A percentile compares a stretch with the other conserved stretches of the same genome.
These are phyloP conservation scores for Rhodamnia rubescens DNA, from an alignment of 345 rosid genomes.

Conservation along the genomic window DNA sequence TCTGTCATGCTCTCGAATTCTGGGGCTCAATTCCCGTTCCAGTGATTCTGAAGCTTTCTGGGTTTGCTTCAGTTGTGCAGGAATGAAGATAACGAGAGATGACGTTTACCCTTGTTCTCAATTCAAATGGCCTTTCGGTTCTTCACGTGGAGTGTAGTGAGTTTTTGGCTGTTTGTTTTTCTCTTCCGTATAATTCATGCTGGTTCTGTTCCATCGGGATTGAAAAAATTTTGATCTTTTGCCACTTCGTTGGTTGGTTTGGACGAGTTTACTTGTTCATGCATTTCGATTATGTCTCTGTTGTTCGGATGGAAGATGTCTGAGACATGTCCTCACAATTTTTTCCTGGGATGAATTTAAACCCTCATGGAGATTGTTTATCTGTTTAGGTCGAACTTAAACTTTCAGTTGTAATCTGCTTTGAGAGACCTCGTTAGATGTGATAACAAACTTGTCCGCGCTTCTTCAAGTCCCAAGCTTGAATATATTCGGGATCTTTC, in stretches of 20 bases:
- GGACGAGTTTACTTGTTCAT: neutral
- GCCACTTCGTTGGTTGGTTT: neutral
- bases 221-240: neutral
- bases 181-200: neutral
- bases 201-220: neutral
- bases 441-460: neutral
- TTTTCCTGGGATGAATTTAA: neutral
- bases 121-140: conserved; percentile 60
- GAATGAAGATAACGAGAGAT: conserved; percentile 68
- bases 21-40: neutral
- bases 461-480: neutral
- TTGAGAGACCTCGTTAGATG: neutral
- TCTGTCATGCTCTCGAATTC: too few species aligned
- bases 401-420: neutral
- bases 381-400: neutral
- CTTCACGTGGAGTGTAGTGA: conserved; percentile 78
- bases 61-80: conserved; percentile 10
- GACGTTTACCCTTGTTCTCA: conserved; percentile 51
- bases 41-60: neutral
- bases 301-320: neutral
- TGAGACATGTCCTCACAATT: neutral
- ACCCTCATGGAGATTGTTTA: neutral
- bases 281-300: neutral
- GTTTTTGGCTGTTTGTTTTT: conserved; percentile 6
- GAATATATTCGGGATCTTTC: neutral